Base-by-base conservation (phyloP, 805 yeast genomes). In the Kodamaea neixiangensis region DNA sequence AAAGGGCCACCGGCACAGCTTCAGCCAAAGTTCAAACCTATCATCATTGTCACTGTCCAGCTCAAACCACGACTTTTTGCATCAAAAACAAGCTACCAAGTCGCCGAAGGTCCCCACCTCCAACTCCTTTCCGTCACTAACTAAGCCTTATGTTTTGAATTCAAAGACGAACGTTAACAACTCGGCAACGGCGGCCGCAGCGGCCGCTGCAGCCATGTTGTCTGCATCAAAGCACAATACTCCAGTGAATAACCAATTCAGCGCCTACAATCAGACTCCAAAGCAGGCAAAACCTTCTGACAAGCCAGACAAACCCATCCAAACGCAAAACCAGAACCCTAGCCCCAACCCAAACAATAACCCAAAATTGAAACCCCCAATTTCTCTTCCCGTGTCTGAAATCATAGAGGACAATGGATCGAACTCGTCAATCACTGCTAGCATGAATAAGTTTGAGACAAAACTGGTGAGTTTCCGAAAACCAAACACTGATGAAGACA, bases 391-490 rank as follows among this genome's bases (percentile, higher is more conserved):
- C 15, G 31, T 25, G 22, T 37, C 41, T 17, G 41, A 17, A 14
- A 21, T 21, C 19, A 17, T 17, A 37, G 41, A 37, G 13, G 41
- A 37, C 13, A 43, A 41, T 13, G 33, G 44, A 9, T 47, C 53
- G 6, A 31, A 29, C 22, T 25, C 42, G 5, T 50, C 56, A n/a
- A 43, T 53, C 9, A 45, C 39, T 7, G 47, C 34, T 2, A 46
- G 48, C 20, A 55, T 51, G 31, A 19, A 37, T 20, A 40, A 44
- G 33, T 47, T 46, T 25, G 56, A 51, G 31, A 43, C 48, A 1
- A 55, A 55, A 29, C 56, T 43, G 44, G 58, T 55, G 15, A 51
- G 54, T 38, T 55, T 55, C 40, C 41, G 41, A 10, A 37, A 37
- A 17, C 41, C 41, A 3, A 17, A 37, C n/a, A 4, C 29, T 14